These are phyloP conservation scores for Linum trigynum DNA, from an alignment of 345 rosid genomes.

Conservation along the genomic window DNA sequence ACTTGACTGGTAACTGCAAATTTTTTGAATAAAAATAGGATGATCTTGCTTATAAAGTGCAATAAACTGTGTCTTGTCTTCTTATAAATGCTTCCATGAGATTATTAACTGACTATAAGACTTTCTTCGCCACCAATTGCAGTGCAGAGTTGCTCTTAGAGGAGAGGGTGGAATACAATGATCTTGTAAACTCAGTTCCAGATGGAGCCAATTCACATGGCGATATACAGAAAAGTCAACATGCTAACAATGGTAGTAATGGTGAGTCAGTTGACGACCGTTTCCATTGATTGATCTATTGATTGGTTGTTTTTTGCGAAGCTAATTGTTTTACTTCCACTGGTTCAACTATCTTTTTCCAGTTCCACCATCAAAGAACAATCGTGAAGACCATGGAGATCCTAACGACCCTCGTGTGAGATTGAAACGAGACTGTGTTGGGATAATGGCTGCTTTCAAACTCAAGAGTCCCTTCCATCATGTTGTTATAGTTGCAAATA, in stretches of 20 bases:
- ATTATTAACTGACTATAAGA: background rate
- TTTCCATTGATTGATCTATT: background rate
- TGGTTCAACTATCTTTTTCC: slow-evolving; percentile 14
- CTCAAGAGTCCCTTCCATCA: slow-evolving; percentile 48
- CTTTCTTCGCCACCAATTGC: slow-evolving; percentile 9
- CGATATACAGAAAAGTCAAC: slow-evolving; percentile 22
- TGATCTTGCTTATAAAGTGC: background rate
- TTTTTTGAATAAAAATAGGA: too few species aligned
- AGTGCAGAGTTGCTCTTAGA: slow-evolving; percentile 75
- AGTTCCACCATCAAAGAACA: slow-evolving; percentile 27
- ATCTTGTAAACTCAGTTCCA: slow-evolving; percentile 48
- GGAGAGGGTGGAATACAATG: slow-evolving; percentile 81
- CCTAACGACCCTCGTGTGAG: slow-evolving; percentile 69
- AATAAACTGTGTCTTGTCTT: background rate
- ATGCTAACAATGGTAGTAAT: slow-evolving; percentile 21
- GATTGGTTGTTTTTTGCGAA: background rate
- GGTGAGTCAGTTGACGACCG: slow-evolving; percentile 11
- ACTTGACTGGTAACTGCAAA: slow-evolving; percentile 39
- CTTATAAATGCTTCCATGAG: slow-evolving; percentile 3
- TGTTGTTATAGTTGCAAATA: slow-evolving; percentile 69
- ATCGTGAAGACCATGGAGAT: slow-evolving; percentile 49
- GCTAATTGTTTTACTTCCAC: background rate
- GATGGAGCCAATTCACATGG: slow-evolving; percentile 24
- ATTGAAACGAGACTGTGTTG: slow-evolving; percentile 83
- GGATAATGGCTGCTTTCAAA: slow-evolving; percentile 81